Evolutionary conservation across 306 rosid genomes (phyloP).

Genomic region (Cucurbita ficifolia): DNA sequence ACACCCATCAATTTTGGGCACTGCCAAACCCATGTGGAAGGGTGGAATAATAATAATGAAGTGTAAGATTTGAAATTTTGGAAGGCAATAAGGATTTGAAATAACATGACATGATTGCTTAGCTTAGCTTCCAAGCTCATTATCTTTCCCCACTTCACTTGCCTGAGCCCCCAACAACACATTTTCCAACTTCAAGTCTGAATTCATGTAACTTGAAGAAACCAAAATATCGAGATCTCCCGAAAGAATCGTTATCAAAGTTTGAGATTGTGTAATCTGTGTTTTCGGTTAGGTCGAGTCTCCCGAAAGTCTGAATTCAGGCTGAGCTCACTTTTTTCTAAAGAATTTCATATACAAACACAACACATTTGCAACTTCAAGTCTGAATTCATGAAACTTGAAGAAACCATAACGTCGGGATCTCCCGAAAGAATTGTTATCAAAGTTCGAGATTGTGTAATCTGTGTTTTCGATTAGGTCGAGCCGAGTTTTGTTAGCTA

Average conservation of each 20-base stretch:
- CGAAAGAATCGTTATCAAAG: background rate
- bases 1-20: background rate
- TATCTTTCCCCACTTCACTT: background rate
- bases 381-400: background rate
- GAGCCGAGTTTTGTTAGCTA: background rate
- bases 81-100: conserved; percentile 1
- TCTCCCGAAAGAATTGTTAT: background rate
- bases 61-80: background rate
- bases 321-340: no score
- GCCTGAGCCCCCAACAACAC: background rate
- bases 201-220: background rate
- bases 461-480: background rate
- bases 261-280: background rate
- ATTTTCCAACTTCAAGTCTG: background rate
- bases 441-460: background rate
- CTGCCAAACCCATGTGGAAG: conserved; percentile 2
- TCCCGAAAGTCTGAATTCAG: no score
- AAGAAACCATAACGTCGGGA: background rate
- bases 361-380: background rate
- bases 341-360: background rate
- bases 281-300: background rate
- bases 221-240: background rate
- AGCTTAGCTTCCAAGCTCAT: background rate
- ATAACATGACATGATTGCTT: conserved; percentile 1
- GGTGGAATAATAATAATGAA: background rate